Percentiles rank a stretch among this genome's conserved stretches.
Evolutionary conservation across 176 grass and related monocot species (phyloP).

Genomic region (Aegilops umbellulata): DNA sequence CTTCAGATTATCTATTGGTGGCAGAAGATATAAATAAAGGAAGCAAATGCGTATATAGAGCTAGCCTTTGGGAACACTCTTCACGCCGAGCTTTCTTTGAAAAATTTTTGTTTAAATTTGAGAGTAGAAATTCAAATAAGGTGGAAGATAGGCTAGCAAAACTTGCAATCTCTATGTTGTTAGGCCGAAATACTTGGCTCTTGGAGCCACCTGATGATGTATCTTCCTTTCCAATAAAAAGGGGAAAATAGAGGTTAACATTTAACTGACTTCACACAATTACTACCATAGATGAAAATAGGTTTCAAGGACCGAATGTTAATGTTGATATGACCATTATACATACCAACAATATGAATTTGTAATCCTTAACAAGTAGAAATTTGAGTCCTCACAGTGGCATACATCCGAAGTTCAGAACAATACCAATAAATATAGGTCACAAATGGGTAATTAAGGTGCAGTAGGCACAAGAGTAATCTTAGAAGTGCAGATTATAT

Average conservation of each 20-base stretch:
- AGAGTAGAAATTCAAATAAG: too few relatives aligned
- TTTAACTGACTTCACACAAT: too few relatives aligned
- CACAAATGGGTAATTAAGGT: neutral
- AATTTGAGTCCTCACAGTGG: neutral
- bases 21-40: too few relatives aligned
- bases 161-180: too few relatives aligned
- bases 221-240: neutral
- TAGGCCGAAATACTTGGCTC: too few relatives aligned
- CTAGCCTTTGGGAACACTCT: too few relatives aligned
- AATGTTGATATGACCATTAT: neutral
- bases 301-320: neutral
- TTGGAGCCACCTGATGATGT: too few relatives aligned
- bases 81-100: too few relatives aligned
- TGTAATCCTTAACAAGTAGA: neutral
- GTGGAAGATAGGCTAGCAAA: too few relatives aligned
- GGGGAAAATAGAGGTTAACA: neutral
- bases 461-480: neutral
- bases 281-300: neutral
- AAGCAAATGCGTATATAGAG: too few relatives aligned
- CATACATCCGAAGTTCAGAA: neutral
- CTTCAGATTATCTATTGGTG: too few relatives aligned
- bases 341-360: neutral
- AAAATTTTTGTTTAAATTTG: too few relatives aligned
- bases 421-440: neutral
- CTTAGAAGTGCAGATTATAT: neutral